A percentile compares a stretch with the other conserved stretches of the same genome.
phyloP scores from a whole-genome alignment of 2,329 filamentous ascomycete genomes.

The Colletotrichum lupini region DNA sequence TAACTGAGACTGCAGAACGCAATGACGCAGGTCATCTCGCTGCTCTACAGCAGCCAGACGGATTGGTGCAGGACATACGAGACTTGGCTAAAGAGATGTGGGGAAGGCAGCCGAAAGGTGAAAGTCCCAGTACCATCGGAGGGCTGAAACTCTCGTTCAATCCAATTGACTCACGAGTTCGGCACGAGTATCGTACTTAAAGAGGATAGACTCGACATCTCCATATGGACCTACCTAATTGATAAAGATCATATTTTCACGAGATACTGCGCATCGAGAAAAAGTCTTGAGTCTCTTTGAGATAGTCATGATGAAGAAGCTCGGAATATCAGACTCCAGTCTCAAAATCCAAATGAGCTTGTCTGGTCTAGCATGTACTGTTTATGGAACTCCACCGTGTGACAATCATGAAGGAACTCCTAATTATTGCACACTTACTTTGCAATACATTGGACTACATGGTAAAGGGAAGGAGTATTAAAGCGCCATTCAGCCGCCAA shows the following conservation, averaged over 20 bases:
- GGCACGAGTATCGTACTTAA: conserved; percentile 6
- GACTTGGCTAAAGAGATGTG: conserved; percentile 7
- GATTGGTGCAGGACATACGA: conserved; percentile 19
- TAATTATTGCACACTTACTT: too few species aligned
- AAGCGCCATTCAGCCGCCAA: not conserved
- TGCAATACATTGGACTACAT: too few species aligned
- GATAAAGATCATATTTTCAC: not conserved
- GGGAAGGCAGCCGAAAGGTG: not conserved
- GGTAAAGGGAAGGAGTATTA: not conserved
- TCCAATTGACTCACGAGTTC: not conserved
- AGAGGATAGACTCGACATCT: not conserved
- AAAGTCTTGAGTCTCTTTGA: not conserved
- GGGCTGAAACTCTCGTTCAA: not conserved
- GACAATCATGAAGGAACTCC: too few species aligned
- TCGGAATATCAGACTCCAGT: not conserved
- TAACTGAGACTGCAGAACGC: conserved; percentile 23
- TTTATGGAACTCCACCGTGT: not conserved
- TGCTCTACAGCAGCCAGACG: conserved; percentile 33
- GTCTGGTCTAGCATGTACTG: not conserved
- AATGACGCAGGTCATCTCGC: conserved; percentile 38
- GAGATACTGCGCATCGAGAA: not conserved
- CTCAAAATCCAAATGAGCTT: not conserved
- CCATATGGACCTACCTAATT: not conserved
- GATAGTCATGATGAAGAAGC: not conserved
- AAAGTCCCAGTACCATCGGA: not conserved